phyloP scores from a whole-genome alignment of 2,329 filamentous ascomycete genomes.

The Diplocarpon mali region DNA sequence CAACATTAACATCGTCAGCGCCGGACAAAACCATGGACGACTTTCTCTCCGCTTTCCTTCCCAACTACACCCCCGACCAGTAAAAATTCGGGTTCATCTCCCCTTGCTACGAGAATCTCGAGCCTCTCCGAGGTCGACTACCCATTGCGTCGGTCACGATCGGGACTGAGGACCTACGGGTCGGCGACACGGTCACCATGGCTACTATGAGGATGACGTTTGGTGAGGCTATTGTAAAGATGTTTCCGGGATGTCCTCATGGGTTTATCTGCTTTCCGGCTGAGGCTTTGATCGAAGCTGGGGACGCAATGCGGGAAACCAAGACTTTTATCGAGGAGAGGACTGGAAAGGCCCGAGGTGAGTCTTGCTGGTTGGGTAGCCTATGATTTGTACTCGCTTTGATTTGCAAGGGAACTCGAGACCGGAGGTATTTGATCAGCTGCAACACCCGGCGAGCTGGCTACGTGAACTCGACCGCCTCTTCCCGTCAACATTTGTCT shows the following conservation, averaged over 20 bases:
- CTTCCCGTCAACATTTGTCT: too few species aligned
- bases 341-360: conserved; percentile 1
- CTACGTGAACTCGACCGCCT: too few species aligned
- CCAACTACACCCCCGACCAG: conserved; percentile 31
- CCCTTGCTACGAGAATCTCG: conserved; percentile 39
- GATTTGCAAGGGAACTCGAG: too few species aligned
- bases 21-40: conserved; percentile 31
- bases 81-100: conserved; percentile 35
- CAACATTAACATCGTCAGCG: neutral
- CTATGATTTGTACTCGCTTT: too few species aligned
- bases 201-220: conserved; percentile 40
- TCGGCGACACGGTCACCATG: conserved; percentile 44
- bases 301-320: conserved; percentile 13
- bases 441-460: too few species aligned
- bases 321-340: conserved; percentile 12
- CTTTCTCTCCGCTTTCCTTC: conserved; percentile 36
- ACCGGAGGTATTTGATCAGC: too few species aligned
- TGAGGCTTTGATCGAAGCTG: conserved; percentile 12
- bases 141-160: conserved; percentile 43
- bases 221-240: conserved; percentile 39
- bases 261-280: conserved; percentile 31
- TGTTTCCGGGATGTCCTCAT: conserved; percentile 44
- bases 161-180: conserved; percentile 41
- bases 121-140: conserved; percentile 27
- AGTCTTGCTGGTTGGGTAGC: neutral